Evolutionary conservation across 495 filamentous ascomycete genomes (phyloP).

Genomic region (Choiromyces venosus): DNA sequence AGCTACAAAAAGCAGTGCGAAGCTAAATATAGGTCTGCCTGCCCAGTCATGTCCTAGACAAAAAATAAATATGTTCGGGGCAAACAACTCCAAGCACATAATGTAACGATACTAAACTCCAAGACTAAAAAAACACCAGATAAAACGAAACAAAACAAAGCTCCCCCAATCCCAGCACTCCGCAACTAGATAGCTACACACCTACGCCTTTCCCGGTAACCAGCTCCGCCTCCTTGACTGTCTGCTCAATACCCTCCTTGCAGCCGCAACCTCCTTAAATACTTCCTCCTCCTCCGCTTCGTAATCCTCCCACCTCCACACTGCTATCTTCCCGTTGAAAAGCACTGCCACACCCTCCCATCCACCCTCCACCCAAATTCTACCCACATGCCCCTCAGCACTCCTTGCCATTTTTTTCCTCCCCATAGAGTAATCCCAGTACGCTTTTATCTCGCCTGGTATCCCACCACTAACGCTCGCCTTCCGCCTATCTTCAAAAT

Average conservation of each 20-base stretch:
- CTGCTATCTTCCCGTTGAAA: neutral
- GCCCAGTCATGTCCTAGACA: neutral
- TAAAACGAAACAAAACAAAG: neutral
- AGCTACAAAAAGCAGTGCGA: neutral
- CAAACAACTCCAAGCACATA: neutral
- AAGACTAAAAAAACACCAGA: neutral
- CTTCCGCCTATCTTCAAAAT: neutral
- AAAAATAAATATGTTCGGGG: neutral
- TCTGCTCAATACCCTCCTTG: neutral
- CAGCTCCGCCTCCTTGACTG: neutral
- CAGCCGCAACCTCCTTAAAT: neutral
- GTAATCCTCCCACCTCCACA: conserved; percentile 2
- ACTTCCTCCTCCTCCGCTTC: neutral
- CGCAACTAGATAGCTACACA: neutral
- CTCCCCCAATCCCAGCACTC: neutral
- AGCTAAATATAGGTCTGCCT: neutral
- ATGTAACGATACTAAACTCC: neutral
- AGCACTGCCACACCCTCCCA: neutral
- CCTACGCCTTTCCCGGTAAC: neutral
- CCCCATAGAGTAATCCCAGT: neutral
- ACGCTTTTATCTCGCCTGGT: neutral
- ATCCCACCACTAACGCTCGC: conserved; percentile 1
- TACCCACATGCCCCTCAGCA: neutral
- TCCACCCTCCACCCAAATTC: neutral
- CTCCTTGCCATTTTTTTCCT: neutral